Evolutionary conservation across 306 rosid species (phyloP).

Genomic region (Senna tora): DNA sequence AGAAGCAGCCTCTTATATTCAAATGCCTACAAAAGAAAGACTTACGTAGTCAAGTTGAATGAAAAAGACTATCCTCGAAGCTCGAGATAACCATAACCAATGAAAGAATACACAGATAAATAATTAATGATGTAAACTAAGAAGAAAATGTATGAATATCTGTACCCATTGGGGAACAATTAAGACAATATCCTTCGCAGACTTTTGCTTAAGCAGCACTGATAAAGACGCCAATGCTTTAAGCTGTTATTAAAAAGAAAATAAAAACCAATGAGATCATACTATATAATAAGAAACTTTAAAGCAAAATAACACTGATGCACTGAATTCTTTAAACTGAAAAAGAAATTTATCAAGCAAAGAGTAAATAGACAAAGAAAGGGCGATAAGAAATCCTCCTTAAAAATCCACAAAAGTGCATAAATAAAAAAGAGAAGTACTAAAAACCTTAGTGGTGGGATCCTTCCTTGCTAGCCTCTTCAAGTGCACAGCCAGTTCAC

Average conservation of each 20-base stretch:
- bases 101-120: constrained; percentile 15
- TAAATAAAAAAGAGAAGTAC: neutral
- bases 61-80: constrained; percentile 26
- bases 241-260: constrained; percentile 59
- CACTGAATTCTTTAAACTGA: neutral
- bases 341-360: neutral
- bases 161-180: constrained; percentile 93
- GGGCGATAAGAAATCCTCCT: neutral
- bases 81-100: constrained; percentile 5
- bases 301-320: neutral
- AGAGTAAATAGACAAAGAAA: neutral
- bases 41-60: constrained; percentile 22
- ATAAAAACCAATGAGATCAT: constrained; percentile 36
- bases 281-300: constrained; percentile 19
- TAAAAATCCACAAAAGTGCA: neutral
- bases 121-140: neutral
- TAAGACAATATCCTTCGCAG: constrained; percentile 63
- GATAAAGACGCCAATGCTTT: constrained; percentile 86
- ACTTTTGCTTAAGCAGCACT: constrained; percentile 64
- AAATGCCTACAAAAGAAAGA: constrained; percentile 64
- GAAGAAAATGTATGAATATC: constrained; percentile 28
- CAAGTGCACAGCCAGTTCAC: constrained; percentile 85
- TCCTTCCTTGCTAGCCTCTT: constrained; percentile 96
- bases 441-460: constrained; percentile 63
- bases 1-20: constrained; percentile 90